Conservation (phyloP, 2,329 filamentous ascomycete genomes). For the Cercospora beticola region DNA sequence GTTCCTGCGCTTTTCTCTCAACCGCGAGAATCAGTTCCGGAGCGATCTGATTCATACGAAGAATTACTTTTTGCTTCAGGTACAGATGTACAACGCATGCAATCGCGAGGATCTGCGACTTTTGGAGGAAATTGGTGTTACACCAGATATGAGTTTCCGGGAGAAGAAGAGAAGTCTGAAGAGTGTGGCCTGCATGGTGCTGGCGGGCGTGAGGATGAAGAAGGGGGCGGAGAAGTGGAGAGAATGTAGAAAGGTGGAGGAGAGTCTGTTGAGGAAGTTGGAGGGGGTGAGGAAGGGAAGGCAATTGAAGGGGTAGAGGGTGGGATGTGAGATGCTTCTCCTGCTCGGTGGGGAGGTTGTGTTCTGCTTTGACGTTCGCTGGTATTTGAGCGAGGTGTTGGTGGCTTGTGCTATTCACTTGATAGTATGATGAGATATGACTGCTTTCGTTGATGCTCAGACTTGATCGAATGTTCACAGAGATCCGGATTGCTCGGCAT, state of each 20-base stretch:
- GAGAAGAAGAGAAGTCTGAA: constrained; percentile 50
- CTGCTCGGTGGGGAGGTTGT: not conserved
- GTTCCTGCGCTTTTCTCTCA: constrained; percentile 80
- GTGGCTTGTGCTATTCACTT: not conserved
- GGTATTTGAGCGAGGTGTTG: constrained; percentile 6
- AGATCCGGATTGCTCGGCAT: not conserved
- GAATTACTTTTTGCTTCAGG: constrained; percentile 73
- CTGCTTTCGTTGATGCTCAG: not conserved
- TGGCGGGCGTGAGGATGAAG: constrained; percentile 54
- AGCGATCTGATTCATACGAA: constrained; percentile 83
- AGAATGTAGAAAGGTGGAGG: constrained; percentile 51
- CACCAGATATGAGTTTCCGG: constrained; percentile 50
- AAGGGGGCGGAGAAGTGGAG: constrained; percentile 52
- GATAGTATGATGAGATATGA: not conserved
- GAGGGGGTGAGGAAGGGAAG: constrained; percentile 44
- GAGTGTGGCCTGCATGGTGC: constrained; percentile 50
- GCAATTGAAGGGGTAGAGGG: constrained; percentile 4
- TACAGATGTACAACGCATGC: constrained; percentile 83
- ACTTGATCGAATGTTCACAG: not conserved
- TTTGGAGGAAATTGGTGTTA: constrained; percentile 77
- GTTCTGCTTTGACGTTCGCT: not conserved
- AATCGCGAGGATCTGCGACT: constrained; percentile 89
- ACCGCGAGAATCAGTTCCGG: constrained; percentile 77
- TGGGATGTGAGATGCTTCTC: not conserved
- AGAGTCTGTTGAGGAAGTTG: constrained; percentile 47